A percentile compares a stretch with the other conserved stretches of the same genome.
Evolutionary conservation across 169 alveolate species (phyloP).

Genomic region (Plasmodium falciparum): DNA sequence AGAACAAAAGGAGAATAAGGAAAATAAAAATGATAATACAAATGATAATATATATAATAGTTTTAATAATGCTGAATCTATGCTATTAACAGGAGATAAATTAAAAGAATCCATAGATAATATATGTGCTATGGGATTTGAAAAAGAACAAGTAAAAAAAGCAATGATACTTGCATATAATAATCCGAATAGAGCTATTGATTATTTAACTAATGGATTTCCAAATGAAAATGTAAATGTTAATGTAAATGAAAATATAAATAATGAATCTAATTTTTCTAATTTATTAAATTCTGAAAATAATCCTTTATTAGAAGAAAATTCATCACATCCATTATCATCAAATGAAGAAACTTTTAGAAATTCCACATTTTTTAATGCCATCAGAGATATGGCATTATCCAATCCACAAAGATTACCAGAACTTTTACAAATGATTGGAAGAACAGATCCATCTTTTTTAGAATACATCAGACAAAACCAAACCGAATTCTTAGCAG

Average conservation of each 20-base stretch:
- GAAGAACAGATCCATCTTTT: slow-evolving; percentile 90
- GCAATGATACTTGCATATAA: slow-evolving; percentile 96
- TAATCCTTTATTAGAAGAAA: slow-evolving; percentile 2
- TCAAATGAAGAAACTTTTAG: slow-evolving; percentile 66
- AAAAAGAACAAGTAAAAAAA: slow-evolving; percentile 86
- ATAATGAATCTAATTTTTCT: slow-evolving; percentile 69
- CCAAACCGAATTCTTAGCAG: slow-evolving; percentile 90
- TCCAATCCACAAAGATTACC: slow-evolving; percentile 92
- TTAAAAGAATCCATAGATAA: slow-evolving; percentile 84
- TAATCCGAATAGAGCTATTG: slow-evolving; percentile 97
- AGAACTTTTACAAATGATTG: slow-evolving; percentile 88
- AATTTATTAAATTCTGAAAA: slow-evolving; percentile 56
- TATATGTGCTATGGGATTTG: slow-evolving; percentile 95
- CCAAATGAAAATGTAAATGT: slow-evolving; percentile 44
- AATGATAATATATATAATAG: too few species aligned
- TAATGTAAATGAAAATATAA: slow-evolving; percentile 72
- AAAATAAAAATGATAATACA: slow-evolving; percentile 76
- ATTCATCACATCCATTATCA: slow-evolving; percentile 11
- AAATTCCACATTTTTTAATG: slow-evolving; percentile 89
- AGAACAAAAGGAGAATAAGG: slow-evolving; percentile 79
- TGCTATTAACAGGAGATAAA: slow-evolving; percentile 50
- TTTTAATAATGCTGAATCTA: slow-evolving; percentile 39
- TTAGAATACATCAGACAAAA: slow-evolving; percentile 87
- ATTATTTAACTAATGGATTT: slow-evolving; percentile 92
- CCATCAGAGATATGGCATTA: slow-evolving; percentile 88